Conservation (phyloP, 768 basidiomycete genomes). For the Russula lepida region DNA sequence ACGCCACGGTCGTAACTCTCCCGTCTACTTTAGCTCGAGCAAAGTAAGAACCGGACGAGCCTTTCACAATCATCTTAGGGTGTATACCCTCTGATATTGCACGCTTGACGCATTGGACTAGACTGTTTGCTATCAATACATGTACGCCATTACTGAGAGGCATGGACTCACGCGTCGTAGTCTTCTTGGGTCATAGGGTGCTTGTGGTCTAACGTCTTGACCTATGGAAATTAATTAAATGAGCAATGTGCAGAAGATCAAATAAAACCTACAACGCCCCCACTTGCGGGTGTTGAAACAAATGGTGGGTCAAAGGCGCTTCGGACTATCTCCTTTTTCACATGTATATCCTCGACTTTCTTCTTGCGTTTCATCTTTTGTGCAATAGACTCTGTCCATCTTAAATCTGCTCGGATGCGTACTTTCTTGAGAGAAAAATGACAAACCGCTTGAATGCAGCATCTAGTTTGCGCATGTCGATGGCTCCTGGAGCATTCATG, state of each 20-base stretch:
- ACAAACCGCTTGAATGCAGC: conserved; percentile 71
- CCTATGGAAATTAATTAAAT: conserved; percentile 29
- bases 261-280: conserved; percentile 32
- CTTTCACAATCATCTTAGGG: conserved; percentile 86
- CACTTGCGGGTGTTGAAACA: conserved; percentile 27
- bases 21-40: conserved; percentile 77
- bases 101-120: conserved; percentile 54
- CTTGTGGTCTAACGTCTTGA: conserved; percentile 77
- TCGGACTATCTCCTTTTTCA: conserved; percentile 66
- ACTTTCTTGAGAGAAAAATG: background rate
- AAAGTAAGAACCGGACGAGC: conserved; percentile 88
- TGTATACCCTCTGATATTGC: conserved; percentile 75
- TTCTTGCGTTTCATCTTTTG: conserved; percentile 78
- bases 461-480: conserved; percentile 74
- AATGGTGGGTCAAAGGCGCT: conserved; percentile 71
- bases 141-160: background rate
- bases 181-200: conserved; percentile 65
- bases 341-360: conserved; percentile 49
- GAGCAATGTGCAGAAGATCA: background rate
- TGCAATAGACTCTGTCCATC: conserved; percentile 83
- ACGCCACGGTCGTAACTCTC: conserved; percentile 74
- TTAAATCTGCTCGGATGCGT: conserved; percentile 23
- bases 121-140: conserved; percentile 30
- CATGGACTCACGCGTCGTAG: conserved; percentile 54
- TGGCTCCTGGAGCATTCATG: conserved; percentile 46